Conservation (phyloP, 805 yeast genomes). For the Wickerhamiella occidentalis region DNA sequence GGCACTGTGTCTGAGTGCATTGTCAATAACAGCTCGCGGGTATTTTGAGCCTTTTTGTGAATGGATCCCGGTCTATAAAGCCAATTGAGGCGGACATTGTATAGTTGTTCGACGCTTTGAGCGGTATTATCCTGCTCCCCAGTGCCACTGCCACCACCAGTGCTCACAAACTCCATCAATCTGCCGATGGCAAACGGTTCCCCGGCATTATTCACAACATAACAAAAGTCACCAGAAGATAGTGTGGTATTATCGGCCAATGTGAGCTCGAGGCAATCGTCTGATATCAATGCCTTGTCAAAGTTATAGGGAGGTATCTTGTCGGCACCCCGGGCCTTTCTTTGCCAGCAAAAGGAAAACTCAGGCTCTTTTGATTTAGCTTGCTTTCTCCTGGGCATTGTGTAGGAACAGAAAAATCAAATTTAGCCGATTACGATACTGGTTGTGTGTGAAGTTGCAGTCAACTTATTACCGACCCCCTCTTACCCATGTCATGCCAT, state of each 20-base stretch:
- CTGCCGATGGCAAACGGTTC: conserved; percentile 88
- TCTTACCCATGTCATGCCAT: too few species aligned
- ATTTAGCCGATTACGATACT: conserved; percentile 5
- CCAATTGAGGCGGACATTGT: conserved; percentile 71
- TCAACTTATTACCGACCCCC: too few species aligned
- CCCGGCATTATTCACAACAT: conserved; percentile 82
- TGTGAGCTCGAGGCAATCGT: conserved; percentile 23
- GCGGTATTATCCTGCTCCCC: too few species aligned
- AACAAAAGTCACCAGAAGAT: conserved; percentile 45
- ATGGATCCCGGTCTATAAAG: conserved; percentile 81
- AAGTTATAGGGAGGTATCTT: conserved; percentile 26
- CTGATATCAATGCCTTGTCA: conserved; percentile 30
- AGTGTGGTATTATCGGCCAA: conserved; percentile 22
- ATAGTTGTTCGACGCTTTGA: conserved; percentile 41
- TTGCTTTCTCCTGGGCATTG: not conserved
- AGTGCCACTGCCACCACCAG: not conserved
- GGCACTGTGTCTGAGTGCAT: conserved; percentile 82
- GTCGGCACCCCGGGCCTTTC: conserved; percentile 22
- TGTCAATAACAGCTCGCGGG: conserved; percentile 69
- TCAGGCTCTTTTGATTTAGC: not conserved
- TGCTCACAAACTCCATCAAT: conserved; percentile 53
- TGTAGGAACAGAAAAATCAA: too few species aligned
- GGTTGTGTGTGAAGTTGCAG: too few species aligned
- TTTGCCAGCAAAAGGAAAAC: conserved; percentile 26
- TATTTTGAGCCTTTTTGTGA: conserved; percentile 50